Evolutionary conservation across 345 rosid genomes (phyloP).

Genomic region (Lepidium didymum): DNA sequence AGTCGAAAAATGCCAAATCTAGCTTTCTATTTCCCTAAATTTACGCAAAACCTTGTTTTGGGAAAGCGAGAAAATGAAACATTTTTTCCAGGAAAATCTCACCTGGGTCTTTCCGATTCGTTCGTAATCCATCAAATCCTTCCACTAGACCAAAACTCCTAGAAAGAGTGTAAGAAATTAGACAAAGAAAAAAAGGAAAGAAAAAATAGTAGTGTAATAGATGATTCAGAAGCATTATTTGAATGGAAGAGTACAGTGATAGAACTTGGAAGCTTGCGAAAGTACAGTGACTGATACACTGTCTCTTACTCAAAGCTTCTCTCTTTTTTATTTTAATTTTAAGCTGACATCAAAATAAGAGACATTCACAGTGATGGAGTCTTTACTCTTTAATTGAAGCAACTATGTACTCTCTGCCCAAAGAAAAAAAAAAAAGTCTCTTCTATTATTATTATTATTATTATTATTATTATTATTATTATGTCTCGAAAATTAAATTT

Average conservation of each 20-base stretch:
- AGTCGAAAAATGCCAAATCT: slow-evolving; percentile 11
- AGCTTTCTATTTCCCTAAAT: slow-evolving; percentile 4
- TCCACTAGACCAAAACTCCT: slow-evolving; percentile 12
- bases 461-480: too few species aligned
- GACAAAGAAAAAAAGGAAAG: too few species aligned
- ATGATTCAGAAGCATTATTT: slow-evolving; percentile 13
- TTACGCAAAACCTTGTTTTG: slow-evolving; percentile 19
- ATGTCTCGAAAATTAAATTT: too few species aligned
- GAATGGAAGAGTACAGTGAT: slow-evolving; percentile 20
- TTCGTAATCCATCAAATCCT: slow-evolving; percentile 63
- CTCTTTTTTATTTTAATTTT: background rate
- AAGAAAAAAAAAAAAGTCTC: background rate
- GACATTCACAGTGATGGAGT: slow-evolving; percentile 19
- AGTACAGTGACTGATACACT: slow-evolving; percentile 26
- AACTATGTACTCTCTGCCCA: background rate
- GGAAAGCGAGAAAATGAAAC: slow-evolving; percentile 20
- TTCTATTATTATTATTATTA: too few species aligned
- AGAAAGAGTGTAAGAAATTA: background rate
- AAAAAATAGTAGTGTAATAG: background rate
- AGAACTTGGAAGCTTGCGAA: slow-evolving; percentile 28
- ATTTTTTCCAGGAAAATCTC: background rate
- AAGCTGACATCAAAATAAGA: slow-evolving; percentile 20
- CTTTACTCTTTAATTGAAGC: background rate
- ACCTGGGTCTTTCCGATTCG: slow-evolving; percentile 76
- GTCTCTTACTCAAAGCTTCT: slow-evolving; percentile 13